A percentile compares a stretch with the other conserved stretches of the same genome.
Evolutionary conservation across 2,329 filamentous ascomycete species (phyloP).

Genomic region (Pezicula rhizophila): DNA sequence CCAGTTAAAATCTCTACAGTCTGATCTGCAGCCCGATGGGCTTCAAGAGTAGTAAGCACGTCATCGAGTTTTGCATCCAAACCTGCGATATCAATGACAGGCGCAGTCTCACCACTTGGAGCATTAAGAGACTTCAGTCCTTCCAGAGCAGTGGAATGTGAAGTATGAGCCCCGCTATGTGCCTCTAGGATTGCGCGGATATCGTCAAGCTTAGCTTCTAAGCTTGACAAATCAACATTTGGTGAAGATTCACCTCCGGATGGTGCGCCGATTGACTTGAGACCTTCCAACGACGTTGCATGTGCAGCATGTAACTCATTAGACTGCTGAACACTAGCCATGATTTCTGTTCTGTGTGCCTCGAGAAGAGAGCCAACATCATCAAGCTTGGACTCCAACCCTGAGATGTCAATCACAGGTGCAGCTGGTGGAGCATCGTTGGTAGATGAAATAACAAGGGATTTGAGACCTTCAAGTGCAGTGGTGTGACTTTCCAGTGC

Average conservation of each 20-base stretch:
- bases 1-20: conserved; percentile 20
- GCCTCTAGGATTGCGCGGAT: conserved; percentile 15
- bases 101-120: not conserved
- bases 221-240: not conserved
- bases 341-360: conserved; percentile 14
- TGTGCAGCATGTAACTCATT: conserved; percentile 13
- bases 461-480: conserved; percentile 12
- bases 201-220: not conserved
- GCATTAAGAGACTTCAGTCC: conserved; percentile 8
- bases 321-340: conserved; percentile 20
- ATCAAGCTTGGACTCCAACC: not conserved
- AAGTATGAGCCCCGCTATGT: conserved; percentile 17
- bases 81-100: not conserved
- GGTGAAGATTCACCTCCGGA: not conserved
- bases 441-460: not conserved
- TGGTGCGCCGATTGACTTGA: conserved; percentile 7
- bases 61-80: conserved; percentile 4
- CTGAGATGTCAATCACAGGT: not conserved
- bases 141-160: conserved; percentile 14
- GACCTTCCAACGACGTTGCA: conserved; percentile 9
- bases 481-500: conserved; percentile 15
- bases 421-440: not conserved
- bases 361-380: conserved; percentile 14
- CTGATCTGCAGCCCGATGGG: conserved; percentile 11
- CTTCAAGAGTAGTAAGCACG: conserved; percentile 16